Evolutionary conservation across 2,329 filamentous ascomycete genomes (phyloP), one percentile per base, ranked within the genome.

Genomic region (Seiridium cupressi): DNA sequence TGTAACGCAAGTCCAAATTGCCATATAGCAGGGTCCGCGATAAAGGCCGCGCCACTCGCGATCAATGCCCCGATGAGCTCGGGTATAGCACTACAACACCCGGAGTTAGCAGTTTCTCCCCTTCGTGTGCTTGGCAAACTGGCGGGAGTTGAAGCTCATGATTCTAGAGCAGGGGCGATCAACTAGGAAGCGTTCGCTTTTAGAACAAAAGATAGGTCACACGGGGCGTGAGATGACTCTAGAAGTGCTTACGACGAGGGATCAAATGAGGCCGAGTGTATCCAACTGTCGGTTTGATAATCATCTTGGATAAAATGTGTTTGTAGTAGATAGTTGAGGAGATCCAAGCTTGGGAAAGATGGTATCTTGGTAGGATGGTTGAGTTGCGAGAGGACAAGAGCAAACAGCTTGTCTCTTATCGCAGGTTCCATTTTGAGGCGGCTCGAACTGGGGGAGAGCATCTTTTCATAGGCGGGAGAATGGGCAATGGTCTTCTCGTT

Each of bases 1-100:
- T 82, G 79, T 3, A 84, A 68, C 6, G 68, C 66, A 44, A 70
- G 58, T 1, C 69, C 69, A 47, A 71, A 71, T 42, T 69, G 66
- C 68, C 69, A 70, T 11, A 71, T 65, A 1, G 66, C 61, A 40
- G 67, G 67, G 5, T 66, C 62, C 4, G 69, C 64, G n/a, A 71
- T 66, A 34, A 70, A 69, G 3, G 60, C 61, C 3, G 67, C 64
- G 5, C 68, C 67, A 56, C 65, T 64, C 10, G 68, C 60, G 5
- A 70, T 66, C 9, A 69, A 49, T 4, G 61, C 60, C 5, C 63
- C 69, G 35, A 71, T 49, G 8, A 70, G 62, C 51, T 71, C 68
- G 3, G 68, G 66, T 36, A 68, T 57, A 7, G 60, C 48, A 36
- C 18, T 26, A 26, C 18, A 26, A 26, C 18, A 26, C 18, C 18